Evolutionary conservation across 2,329 filamentous ascomycete genomes (phyloP), one percentile per base, ranked within the genome.

Genomic region (Colletotrichum somersetense): DNA sequence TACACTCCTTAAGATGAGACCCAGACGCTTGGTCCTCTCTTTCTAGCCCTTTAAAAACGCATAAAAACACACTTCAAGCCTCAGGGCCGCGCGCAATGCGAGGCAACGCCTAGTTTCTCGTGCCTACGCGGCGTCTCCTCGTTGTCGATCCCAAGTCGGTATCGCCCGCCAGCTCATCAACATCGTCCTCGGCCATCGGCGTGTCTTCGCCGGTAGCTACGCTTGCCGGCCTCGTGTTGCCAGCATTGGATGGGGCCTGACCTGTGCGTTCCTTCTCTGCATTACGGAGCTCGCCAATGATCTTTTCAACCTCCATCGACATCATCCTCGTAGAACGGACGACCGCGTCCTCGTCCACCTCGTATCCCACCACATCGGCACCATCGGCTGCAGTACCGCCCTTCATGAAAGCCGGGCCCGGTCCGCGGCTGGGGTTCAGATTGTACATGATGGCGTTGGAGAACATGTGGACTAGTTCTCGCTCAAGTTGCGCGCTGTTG

Each of bases 371-470:
- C 1, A 86, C 79, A 65, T 84, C 80, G 75, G 87, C 78, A 75
- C 85, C 80, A 73, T 85, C 85, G 18, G 30, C 72, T 6, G 64
- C 66, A 23, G 48, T 69, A 79, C 81, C 62, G 76, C 75, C 76
- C 67, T 83, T 82, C 77, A 89, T 80, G 74, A 95, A 93, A 0
- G 86, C 84, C 2, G 87, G 85, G 0, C 92, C 92, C 12, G 92
- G 90, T 0, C 92, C 92, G 35, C 91, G 89, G 75, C 93, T 86
- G 0, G 92, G 91, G 74, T 97, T 94, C 0, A 93, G 91, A 77
- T 98, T 98, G 85, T 97, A 99, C 96, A 99, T 98, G 81, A 98
- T 93, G 23, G 96, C 96, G 78, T 98, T 98, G 75, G 95, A 94
- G 80, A 98, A 97, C 93, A 98, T 98, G 77, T 97, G 93, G 77